phyloP scores from a whole-genome alignment of 2,329 filamentous ascomycete species.

The Monosporascus sp. region DNA sequence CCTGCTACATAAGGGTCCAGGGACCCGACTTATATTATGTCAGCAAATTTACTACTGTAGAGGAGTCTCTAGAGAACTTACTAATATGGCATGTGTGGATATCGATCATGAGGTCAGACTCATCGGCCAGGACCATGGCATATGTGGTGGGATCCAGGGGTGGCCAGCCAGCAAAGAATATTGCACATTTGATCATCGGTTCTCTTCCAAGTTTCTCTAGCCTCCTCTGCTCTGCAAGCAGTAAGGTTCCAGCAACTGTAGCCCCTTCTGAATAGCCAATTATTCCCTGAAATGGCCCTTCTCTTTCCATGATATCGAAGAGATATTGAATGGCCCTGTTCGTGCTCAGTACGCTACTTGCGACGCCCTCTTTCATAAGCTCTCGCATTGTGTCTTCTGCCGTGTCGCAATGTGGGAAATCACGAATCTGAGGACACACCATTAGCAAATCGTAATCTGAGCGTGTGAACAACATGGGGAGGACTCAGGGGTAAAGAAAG shows the following conservation, averaged over 20 bases:
- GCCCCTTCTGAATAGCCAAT: conserved; percentile 28
- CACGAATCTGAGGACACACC: conserved; percentile 34
- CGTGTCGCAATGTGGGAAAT: conserved; percentile 46
- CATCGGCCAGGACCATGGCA: conserved; percentile 43
- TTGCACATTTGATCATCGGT: conserved; percentile 39
- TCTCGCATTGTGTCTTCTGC: conserved; percentile 52
- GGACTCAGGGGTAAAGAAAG: too few relatives aligned
- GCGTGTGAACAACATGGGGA: not conserved
- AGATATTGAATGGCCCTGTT: conserved; percentile 36
- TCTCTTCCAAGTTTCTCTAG: conserved; percentile 20
- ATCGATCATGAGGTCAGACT: conserved; percentile 43
- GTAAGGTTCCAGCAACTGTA: conserved; percentile 24
- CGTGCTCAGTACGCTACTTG: conserved; percentile 33
- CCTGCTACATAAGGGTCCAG: conserved; percentile 57
- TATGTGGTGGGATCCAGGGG: conserved; percentile 39
- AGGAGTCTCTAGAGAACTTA: conserved; percentile 21
- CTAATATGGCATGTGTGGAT: conserved; percentile 48
- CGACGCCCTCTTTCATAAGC: conserved; percentile 37
- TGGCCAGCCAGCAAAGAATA: conserved; percentile 52
- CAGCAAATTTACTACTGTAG: not conserved
- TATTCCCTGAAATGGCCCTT: conserved; percentile 27
- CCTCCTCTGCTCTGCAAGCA: conserved; percentile 24
- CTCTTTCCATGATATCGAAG: conserved; percentile 25
- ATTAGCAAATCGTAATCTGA: not conserved
- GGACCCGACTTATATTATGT: conserved; percentile 38